Conservation (phyloP, 2,329 filamentous ascomycete species). For the Chrysoporthe cubensis region DNA sequence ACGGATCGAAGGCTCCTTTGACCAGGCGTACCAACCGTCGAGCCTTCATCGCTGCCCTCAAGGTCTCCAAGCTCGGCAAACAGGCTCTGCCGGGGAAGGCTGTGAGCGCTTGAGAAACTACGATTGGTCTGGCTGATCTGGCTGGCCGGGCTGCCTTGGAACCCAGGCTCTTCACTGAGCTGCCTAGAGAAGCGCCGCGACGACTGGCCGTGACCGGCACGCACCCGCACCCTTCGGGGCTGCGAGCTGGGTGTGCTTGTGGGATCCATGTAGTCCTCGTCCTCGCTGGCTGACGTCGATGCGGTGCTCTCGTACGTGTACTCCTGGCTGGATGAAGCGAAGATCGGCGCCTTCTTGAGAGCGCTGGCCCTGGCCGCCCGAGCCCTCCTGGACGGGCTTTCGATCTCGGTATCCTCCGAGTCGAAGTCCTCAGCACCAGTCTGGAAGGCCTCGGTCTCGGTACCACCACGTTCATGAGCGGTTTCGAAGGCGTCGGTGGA, state of each 20-base stretch:
- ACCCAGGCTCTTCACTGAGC: slow-evolving; percentile 60
- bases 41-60: slow-evolving; percentile 74
- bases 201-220: slow-evolving; percentile 66
- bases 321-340: slow-evolving; percentile 51
- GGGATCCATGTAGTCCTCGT: slow-evolving; percentile 58
- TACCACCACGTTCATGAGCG: slow-evolving; percentile 73
- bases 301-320: slow-evolving; percentile 84
- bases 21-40: slow-evolving; percentile 61
- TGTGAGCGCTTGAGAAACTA: slow-evolving; percentile 52
- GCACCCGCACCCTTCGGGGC: slow-evolving; percentile 73
- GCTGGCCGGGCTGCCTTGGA: slow-evolving; percentile 65
- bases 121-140: slow-evolving; percentile 60
- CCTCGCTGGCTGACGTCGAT: slow-evolving; percentile 82
- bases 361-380: slow-evolving; percentile 33
- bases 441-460: slow-evolving; percentile 93
- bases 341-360: slow-evolving; percentile 47
- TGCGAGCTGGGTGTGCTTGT: slow-evolving; percentile 65
- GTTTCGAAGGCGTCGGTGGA: slow-evolving; percentile 69
- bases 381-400: slow-evolving; percentile 57
- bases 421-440: slow-evolving; percentile 82
- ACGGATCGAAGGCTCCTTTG: slow-evolving; percentile 50
- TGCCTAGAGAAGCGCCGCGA: slow-evolving; percentile 61
- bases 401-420: slow-evolving; percentile 86
- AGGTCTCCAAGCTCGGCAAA: slow-evolving; percentile 89
- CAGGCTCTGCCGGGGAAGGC: slow-evolving; percentile 70